Base-by-base conservation (phyloP, 1,139 yeast genomes). In the Pichia kudriavzevii region DNA sequence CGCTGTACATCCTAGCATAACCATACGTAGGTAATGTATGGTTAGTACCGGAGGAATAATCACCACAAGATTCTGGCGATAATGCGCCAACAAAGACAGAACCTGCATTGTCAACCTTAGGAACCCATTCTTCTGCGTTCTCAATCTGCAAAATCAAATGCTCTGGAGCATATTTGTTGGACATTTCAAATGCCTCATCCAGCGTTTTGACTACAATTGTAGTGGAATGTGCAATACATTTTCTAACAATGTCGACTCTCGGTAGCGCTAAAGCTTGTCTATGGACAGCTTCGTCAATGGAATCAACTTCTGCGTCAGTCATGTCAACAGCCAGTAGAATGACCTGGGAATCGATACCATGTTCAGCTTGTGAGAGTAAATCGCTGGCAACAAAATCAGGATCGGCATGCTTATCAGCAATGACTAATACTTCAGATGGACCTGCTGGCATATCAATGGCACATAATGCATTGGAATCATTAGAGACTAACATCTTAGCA, bases 401-500 rank as follows among this genome's bases (percentile, higher is more conserved):
- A 60, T 85, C 95, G 5, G 97, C 85, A 32, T 72, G 56, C 40
- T 67, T 71, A 58, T 91, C 99, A 29, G 96, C 95, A 50, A 91
- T 69, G 13, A 91, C 97, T 44, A 91, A 69, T 12, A 91, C 99
- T 62, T 91, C 99, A 36, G 95, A 82, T 19, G 99, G 99, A 5
- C 99, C 99, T 17, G 99, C 99, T 31, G 99, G 99, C 97, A 91
- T 88, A 60, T 91, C 99, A 49, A 91, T 93, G 22, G 95, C 82
- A 55, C 95, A 93, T 49, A 87, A 66, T 3, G 98, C 97, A 48
- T 79, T 82, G 4, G 96, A 84, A 55, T 91, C 98, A 56, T 93
- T 93, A 52, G 88, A 93, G 30, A 93, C 94, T 56, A 82, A 67
- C 98, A 93, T 93, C 67, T 91, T 91, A 28, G 98, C 99, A 34